These are phyloP conservation scores for Rubroboletus satanas DNA, from an alignment of 768 basidiomycete species.

Conservation along the genomic window DNA sequence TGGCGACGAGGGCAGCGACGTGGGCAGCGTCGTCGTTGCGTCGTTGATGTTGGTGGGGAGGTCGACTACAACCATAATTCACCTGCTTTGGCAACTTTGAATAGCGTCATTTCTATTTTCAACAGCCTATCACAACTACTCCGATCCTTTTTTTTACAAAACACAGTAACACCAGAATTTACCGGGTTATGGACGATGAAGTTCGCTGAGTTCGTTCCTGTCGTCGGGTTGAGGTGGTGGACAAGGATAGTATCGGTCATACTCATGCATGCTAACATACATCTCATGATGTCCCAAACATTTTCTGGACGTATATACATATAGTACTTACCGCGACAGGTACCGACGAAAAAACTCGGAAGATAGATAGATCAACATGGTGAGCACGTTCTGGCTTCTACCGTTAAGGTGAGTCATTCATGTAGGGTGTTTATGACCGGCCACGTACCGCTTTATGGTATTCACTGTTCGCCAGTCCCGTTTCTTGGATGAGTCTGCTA, in stretches of 20 bases:
- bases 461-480: no score
- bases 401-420: neutral
- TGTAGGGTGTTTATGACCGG: neutral
- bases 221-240: neutral
- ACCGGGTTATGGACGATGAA: neutral
- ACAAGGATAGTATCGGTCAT: neutral
- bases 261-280: neutral
- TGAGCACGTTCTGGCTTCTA: neutral
- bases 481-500: no score
- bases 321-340: neutral
- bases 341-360: neutral
- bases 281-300: neutral
- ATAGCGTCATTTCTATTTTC: constrained; percentile 11
- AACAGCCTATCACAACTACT: neutral
- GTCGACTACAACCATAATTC: neutral
- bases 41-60: constrained; percentile 2
- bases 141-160: neutral
- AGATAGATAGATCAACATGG: neutral
- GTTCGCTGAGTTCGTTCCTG: neutral
- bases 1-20: neutral
- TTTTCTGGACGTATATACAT: no score
- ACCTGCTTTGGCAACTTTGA: constrained; percentile 12
- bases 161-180: no score
- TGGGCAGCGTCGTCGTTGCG: constrained; percentile 9
- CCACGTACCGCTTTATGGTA: no score